Percentiles rank a stretch among this genome's conserved stretches.
Evolutionary conservation across 495 filamentous ascomycete species (phyloP).

Genomic region (Pseudotulostoma volvatum): DNA sequence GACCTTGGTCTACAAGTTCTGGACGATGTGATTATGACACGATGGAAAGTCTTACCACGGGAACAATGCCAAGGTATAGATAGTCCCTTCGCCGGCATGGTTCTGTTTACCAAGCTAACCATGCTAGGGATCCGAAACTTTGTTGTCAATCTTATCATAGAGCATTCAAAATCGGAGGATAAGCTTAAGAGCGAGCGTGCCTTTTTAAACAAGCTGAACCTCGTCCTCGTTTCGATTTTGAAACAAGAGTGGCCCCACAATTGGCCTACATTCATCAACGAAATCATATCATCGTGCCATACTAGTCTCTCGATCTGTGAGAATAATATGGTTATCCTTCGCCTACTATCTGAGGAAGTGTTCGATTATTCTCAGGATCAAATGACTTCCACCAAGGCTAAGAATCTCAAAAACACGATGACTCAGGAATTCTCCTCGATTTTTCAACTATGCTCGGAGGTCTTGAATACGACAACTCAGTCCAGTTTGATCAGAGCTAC

Average conservation of each 20-base stretch:
- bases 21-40: slow-evolving; percentile 95
- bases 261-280: slow-evolving; percentile 99
- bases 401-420: slow-evolving; percentile 95
- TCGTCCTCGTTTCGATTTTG: slow-evolving; percentile 89
- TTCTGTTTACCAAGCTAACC: neutral
- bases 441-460: slow-evolving; percentile 90
- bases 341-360: slow-evolving; percentile 90
- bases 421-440: slow-evolving; percentile 94
- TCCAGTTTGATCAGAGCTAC: slow-evolving; percentile 83
- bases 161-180: slow-evolving; percentile 77
- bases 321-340: slow-evolving; percentile 98
- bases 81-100: slow-evolving; percentile 5
- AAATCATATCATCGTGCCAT: slow-evolving; percentile 92
- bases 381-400: slow-evolving; percentile 92
- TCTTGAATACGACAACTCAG: slow-evolving; percentile 75
- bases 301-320: slow-evolving; percentile 93
- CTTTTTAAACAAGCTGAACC: slow-evolving; percentile 91
- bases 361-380: slow-evolving; percentile 98
- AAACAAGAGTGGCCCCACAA: slow-evolving; percentile 99
- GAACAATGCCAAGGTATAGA: slow-evolving; percentile 77
- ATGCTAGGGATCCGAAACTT: slow-evolving; percentile 85
- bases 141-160: slow-evolving; percentile 92
- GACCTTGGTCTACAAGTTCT: slow-evolving; percentile 90
- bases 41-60: slow-evolving; percentile 92
- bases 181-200: slow-evolving; percentile 63